Evolutionary conservation across 805 yeast genomes (phyloP), one percentile per base, ranked within the genome.

Genomic region (Suhomyces pyralidae): DNA sequence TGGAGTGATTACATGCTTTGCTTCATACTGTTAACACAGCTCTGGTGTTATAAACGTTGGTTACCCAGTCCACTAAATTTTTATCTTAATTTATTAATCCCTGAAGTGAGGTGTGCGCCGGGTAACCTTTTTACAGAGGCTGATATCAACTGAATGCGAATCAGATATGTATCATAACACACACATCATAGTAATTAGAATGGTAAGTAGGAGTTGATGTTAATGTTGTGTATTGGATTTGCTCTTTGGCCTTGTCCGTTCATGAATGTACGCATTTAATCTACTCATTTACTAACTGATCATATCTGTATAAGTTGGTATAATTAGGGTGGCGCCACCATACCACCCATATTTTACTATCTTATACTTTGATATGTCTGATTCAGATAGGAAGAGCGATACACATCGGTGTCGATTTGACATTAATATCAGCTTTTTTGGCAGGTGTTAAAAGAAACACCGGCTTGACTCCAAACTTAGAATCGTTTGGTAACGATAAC

Each of bases 401-500:
- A 45, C 93, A 87, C 65, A 53, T 77, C 42, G 74, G 85, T 3
- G 65, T 81, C 19, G 94, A 88, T 62, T 69, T 86, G 40, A 78
- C 81, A 1, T 66, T 88, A 17, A 68, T 86, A 5, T 84, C 93
- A 1, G 84, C 90, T 1, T 78, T 85, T 48, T 70, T 86, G 14
- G 88, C 91, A 1, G 92, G 92, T 1, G 80, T 88, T 45, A 86
- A 83, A 66, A 80, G 89, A 66, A 82, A 81, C 59, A 82, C 93
- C 1, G 93, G 94, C 0, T 70, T 87, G 25, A 79, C 72, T 7
- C 84, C 85, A 34, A 81, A 86, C 60, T 57, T 81, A 10, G 81
- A 80, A 10, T 45, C 68, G 0, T 61, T 84, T n/a, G 65, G 62
- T 22, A 71, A 63, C 51, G 74, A 74, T 17, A 80, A 80, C 7